Conservation (phyloP, 2,329 filamentous ascomycete species). For the Blastomyces gilchristii region DNA sequence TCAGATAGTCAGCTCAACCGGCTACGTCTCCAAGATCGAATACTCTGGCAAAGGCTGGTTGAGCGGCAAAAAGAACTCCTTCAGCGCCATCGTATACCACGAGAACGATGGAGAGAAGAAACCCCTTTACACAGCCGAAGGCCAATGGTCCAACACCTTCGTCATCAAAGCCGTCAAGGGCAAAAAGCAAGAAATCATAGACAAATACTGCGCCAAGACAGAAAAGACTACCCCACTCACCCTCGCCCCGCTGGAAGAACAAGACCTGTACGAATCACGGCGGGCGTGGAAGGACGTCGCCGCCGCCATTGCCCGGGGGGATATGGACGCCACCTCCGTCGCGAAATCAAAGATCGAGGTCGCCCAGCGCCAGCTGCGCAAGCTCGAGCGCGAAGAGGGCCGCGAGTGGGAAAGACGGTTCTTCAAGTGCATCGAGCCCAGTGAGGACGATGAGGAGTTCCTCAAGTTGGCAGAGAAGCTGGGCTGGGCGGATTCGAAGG, state of each 20-base stretch:
- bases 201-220: constrained; percentile 51
- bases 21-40: constrained; percentile 81
- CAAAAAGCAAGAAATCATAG: constrained; percentile 37
- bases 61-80: constrained; percentile 88
- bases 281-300: constrained; percentile 83
- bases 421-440: constrained; percentile 47
- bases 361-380: constrained; percentile 66
- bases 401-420: constrained; percentile 73
- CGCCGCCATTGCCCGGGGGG: constrained; percentile 64
- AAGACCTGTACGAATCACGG: constrained; percentile 79
- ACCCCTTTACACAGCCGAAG: constrained; percentile 67
- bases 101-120: constrained; percentile 55
- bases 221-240: constrained; percentile 55
- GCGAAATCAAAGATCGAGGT: constrained; percentile 90
- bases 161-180: constrained; percentile 59
- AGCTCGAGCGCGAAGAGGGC: constrained; percentile 63
- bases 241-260: constrained; percentile 62
- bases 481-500: constrained; percentile 26
- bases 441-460: constrained; percentile 31
- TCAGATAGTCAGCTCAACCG: constrained; percentile 76
- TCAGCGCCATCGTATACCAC: constrained; percentile 64
- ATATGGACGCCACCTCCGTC: constrained; percentile 66
- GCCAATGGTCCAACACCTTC: constrained; percentile 83
- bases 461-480: constrained; percentile 35
- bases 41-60: constrained; percentile 93